Evolutionary conservation across 2,329 filamentous ascomycete species (phyloP).

Genomic region (Nemania serpens): DNA sequence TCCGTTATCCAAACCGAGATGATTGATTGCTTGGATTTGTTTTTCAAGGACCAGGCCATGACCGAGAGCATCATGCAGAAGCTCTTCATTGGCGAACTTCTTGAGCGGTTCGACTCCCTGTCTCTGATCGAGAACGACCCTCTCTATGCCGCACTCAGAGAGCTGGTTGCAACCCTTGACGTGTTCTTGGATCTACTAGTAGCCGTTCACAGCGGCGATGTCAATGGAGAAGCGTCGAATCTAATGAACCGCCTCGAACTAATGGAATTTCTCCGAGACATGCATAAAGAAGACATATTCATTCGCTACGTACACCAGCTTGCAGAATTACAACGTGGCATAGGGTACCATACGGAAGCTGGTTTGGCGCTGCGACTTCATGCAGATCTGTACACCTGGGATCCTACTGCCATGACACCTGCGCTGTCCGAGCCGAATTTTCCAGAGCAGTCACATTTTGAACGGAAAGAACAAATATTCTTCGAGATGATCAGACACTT

Average conservation of each 20-base stretch:
- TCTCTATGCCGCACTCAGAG: slow-evolving; percentile 75
- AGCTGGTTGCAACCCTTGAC: slow-evolving; percentile 82
- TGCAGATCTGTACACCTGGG: slow-evolving; percentile 92
- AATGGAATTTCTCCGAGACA: slow-evolving; percentile 96
- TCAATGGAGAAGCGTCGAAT: slow-evolving; percentile 73
- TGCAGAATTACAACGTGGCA: slow-evolving; percentile 73
- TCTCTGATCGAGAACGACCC: slow-evolving; percentile 69
- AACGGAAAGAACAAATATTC: slow-evolving; percentile 89
- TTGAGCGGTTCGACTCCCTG: slow-evolving; percentile 77
- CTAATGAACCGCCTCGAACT: slow-evolving; percentile 87
- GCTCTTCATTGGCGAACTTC: slow-evolving; percentile 84
- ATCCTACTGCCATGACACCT: slow-evolving; percentile 68
- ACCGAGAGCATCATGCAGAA: slow-evolving; percentile 92
- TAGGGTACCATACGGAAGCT: slow-evolving; percentile 82
- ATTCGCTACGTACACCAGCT: slow-evolving; percentile 95
- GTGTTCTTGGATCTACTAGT: slow-evolving; percentile 90
- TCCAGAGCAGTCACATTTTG: slow-evolving; percentile 83
- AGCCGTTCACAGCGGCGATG: slow-evolving; percentile 80
- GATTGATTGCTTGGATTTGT: slow-evolving; percentile 87
- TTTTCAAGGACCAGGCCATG: slow-evolving; percentile 87
- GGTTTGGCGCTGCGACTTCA: slow-evolving; percentile 88
- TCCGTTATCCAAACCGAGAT: slow-evolving; percentile 93
- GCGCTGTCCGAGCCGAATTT: slow-evolving; percentile 76
- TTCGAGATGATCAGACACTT: slow-evolving; percentile 95
- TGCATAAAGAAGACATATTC: slow-evolving; percentile 97